These are phyloP conservation scores for Alternaria novae-zelandiae DNA, from an alignment of 2,329 filamentous ascomycete species.

Conservation along the genomic window DNA sequence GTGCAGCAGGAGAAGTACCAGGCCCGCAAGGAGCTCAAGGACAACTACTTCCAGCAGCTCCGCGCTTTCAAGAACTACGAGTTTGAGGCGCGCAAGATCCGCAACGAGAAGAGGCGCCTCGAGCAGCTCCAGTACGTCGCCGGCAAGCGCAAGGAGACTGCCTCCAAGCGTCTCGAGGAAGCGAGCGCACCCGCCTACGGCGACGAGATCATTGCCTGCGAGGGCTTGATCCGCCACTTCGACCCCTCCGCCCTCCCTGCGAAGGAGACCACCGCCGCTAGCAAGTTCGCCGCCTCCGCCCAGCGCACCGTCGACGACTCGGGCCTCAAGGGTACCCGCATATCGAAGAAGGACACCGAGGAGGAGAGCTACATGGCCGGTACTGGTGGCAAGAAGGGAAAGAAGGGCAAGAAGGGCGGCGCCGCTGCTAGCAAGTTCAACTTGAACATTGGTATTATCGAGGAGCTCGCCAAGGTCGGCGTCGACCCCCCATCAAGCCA, in stretches of 20 bases:
- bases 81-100: constrained; percentile 77
- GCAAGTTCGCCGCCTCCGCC: constrained; percentile 75
- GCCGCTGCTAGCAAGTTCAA: constrained; percentile 72
- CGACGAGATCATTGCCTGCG: constrained; percentile 88
- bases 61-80: constrained; percentile 86
- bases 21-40: constrained; percentile 85
- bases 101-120: constrained; percentile 77
- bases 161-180: constrained; percentile 77
- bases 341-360: constrained; percentile 84
- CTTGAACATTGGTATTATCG: constrained; percentile 87
- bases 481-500: constrained; percentile 88
- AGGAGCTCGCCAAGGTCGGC: constrained; percentile 83
- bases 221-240: constrained; percentile 88
- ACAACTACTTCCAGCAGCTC: constrained; percentile 81
- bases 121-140: constrained; percentile 78
- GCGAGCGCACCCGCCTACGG: constrained; percentile 87
- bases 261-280: constrained; percentile 68
- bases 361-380: constrained; percentile 84
- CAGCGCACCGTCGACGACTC: constrained; percentile 83
- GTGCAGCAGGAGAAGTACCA: constrained; percentile 87
- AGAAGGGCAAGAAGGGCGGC: constrained; percentile 86
- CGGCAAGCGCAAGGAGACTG: constrained; percentile 76
- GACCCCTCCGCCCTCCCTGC: constrained; percentile 71
- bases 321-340: constrained; percentile 82
- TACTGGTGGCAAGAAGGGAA: constrained; percentile 79